Evolutionary conservation across 345 rosid species (phyloP).

Genomic region (Pistacia integerrima): DNA sequence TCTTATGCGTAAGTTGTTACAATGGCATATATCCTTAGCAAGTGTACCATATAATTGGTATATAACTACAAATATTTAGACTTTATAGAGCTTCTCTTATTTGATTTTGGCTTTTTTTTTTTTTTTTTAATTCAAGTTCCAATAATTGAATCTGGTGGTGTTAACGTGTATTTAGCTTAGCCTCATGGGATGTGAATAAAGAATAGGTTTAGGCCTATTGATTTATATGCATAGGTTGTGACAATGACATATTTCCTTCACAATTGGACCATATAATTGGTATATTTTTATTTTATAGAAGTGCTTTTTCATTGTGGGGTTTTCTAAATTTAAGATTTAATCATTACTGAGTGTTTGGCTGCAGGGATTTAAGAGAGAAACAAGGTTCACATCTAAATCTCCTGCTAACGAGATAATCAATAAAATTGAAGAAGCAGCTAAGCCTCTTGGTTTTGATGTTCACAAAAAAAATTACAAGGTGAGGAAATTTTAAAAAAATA

Average conservation of each 20-base stretch:
- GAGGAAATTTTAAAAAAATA: conserved; percentile 8
- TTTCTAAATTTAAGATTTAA: not conserved
- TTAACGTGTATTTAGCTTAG: no score
- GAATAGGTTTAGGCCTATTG: not conserved
- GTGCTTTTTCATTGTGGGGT: not conserved
- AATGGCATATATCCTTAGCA: not conserved
- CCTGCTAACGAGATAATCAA: conserved; percentile 82
- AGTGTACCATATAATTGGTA: not conserved
- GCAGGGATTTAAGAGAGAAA: conserved; percentile 86
- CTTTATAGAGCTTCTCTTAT: not conserved
- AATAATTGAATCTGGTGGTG: no score
- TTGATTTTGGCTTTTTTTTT: not conserved
- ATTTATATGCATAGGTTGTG: not conserved
- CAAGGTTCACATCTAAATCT: conserved; percentile 78
- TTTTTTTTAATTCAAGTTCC: no score
- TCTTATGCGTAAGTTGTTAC: not conserved
- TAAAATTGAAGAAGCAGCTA: conserved; percentile 88
- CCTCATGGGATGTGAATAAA: no score
- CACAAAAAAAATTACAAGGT: conserved; percentile 96
- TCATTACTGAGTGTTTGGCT: conserved; percentile 9
- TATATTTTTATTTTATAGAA: not conserved
- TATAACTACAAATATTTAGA: not conserved
- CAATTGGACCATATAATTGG: not conserved
- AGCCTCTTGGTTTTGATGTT: conserved; percentile 92
- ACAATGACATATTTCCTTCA: not conserved